These are phyloP conservation scores for Breviolum minutum DNA, from an alignment of 73 alveolate genomes.

Conservation along the genomic window DNA sequence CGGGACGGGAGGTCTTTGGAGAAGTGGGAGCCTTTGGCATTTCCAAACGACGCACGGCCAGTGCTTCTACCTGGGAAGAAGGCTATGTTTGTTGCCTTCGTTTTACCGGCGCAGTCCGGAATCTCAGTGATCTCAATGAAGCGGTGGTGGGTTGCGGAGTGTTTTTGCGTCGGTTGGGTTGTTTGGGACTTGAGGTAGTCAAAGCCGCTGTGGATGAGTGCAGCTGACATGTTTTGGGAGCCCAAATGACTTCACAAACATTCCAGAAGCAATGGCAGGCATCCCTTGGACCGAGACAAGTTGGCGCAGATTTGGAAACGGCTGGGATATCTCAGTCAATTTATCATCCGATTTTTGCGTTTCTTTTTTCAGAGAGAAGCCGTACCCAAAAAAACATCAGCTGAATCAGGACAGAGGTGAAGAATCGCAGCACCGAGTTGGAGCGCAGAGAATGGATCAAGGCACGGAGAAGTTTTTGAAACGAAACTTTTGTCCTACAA, in stretches of 20 bases:
- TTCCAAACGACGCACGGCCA: slow-evolving; percentile 75
- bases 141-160: too few relatives aligned
- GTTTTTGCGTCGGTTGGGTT: too few relatives aligned
- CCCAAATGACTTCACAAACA: background rate
- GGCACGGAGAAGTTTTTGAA: background rate
- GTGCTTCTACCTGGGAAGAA: slow-evolving; percentile 78
- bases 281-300: slow-evolving; percentile 58
- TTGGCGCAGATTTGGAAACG: slow-evolving; percentile 67
- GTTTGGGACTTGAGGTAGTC: background rate
- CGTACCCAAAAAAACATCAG: too few relatives aligned
- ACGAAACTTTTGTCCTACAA: too few relatives aligned
- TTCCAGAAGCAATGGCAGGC: background rate
- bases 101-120: slow-evolving; percentile 26
- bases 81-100: slow-evolving; percentile 76
- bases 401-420: slow-evolving; percentile 67
- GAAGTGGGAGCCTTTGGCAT: slow-evolving; percentile 89
- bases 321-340: background rate
- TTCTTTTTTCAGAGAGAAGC: too few relatives aligned
- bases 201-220: background rate
- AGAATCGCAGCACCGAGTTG: slow-evolving; percentile 73
- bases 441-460: slow-evolving; percentile 76
- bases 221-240: slow-evolving; percentile 1
- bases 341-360: background rate
- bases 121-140: too few relatives aligned
- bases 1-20: slow-evolving; percentile 43